A percentile compares a stretch with the other conserved stretches of the same genome.
These are phyloP conservation scores for Ambrosiella beaveri DNA, from an alignment of 2,329 filamentous ascomycete genomes.

Conservation along the genomic window DNA sequence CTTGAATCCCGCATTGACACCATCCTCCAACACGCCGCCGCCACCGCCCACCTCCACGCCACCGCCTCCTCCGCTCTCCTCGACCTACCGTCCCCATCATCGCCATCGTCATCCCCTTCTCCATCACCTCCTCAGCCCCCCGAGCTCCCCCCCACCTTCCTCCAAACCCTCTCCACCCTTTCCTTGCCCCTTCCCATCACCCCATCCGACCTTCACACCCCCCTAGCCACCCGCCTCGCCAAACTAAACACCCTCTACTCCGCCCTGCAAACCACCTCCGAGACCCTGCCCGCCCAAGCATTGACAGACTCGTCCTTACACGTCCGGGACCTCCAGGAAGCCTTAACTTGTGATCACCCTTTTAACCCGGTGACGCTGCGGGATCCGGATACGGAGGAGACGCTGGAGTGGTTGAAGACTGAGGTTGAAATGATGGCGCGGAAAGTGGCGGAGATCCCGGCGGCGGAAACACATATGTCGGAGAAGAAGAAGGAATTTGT, in stretches of 20 bases:
- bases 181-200: background rate
- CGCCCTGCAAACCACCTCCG: conserved; percentile 34
- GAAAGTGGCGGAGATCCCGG: conserved; percentile 24
- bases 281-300: conserved; percentile 24
- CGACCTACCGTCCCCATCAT: background rate
- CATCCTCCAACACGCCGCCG: background rate
- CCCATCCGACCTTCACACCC: background rate
- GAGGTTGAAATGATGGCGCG: conserved; percentile 27
- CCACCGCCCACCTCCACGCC: background rate
- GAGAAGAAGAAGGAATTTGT: conserved; percentile 33
- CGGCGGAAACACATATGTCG: conserved; percentile 24
- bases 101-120: background rate
- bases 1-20: conserved; percentile 23
- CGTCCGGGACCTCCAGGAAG: conserved; percentile 32
- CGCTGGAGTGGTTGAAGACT: conserved; percentile 28
- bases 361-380: conserved; percentile 31
- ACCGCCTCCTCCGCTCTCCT: background rate
- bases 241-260: background rate
- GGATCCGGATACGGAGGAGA: conserved; percentile 35
- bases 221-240: background rate
- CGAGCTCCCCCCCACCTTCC: background rate
- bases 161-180: background rate
- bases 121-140: background rate
- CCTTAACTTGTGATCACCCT: conserved; percentile 34
- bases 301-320: conserved; percentile 31